phyloP scores from a whole-genome alignment of 306 rosid species.

The Lathyrus tuberosus region DNA sequence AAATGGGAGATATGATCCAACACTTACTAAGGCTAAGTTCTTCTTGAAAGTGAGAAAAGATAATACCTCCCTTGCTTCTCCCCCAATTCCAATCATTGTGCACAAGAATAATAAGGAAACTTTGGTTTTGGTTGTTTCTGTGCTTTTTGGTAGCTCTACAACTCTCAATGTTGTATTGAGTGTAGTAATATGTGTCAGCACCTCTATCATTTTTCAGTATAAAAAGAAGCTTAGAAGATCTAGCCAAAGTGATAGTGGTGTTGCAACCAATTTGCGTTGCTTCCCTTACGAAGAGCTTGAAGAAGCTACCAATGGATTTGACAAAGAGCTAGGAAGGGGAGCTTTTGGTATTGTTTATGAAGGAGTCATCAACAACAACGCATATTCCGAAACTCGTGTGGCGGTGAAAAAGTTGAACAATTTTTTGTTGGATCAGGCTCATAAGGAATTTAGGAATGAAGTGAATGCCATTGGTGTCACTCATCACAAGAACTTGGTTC shows the following conservation, averaged over 20 bases:
- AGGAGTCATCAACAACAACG: no score
- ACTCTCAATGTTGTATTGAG: conserved; percentile 39
- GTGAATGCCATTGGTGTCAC: conserved; percentile 43
- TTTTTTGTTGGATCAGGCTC: conserved; percentile 38
- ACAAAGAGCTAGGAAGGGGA: no score
- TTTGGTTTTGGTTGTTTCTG: conserved; percentile 37
- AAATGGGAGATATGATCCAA: conserved; percentile 41
- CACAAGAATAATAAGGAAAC: conserved; percentile 34
- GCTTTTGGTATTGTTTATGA: no score
- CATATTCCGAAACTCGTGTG: conserved; percentile 21
- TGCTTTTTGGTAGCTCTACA: conserved; percentile 49
- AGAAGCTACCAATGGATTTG: conserved; percentile 44
- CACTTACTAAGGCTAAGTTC: no score
- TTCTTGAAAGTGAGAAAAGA: no score
- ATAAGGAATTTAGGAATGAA: conserved; percentile 54
- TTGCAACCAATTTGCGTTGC: conserved; percentile 39
- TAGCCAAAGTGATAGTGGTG: neutral
- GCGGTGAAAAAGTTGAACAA: conserved; percentile 54
- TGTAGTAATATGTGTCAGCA: conserved; percentile 27
- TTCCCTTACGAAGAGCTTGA: conserved; percentile 45
- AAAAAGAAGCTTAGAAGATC: conserved; percentile 33
- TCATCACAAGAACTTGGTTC: conserved; percentile 49
- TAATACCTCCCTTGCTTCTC: no score
- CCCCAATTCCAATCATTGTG: no score
- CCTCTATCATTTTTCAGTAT: conserved; percentile 11